Percentiles rank a stretch among this genome's conserved stretches.
Conservation (phyloP, 345 rosid genomes). For the Hibiscus trionum region DNA sequence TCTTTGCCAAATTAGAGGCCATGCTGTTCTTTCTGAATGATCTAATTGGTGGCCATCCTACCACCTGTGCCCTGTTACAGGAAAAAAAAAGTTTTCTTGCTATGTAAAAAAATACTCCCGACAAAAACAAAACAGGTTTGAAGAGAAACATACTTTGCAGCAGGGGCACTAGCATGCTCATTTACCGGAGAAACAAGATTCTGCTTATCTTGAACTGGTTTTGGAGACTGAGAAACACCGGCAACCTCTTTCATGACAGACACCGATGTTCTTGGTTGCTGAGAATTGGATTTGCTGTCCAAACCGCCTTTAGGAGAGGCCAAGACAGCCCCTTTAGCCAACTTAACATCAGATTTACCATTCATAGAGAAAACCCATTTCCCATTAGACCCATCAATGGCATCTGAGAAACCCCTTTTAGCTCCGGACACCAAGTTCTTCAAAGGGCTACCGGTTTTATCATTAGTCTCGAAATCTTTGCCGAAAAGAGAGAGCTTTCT, state of each 20-base stretch:
- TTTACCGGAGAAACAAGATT: constrained; percentile 21
- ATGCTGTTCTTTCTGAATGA: constrained; percentile 64
- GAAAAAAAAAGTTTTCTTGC: background rate
- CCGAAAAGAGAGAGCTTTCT: constrained; percentile 55
- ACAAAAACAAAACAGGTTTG: background rate
- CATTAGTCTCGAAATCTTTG: constrained; percentile 31
- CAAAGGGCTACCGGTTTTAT: constrained; percentile 20
- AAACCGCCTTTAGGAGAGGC: constrained; percentile 33
- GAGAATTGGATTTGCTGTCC: constrained; percentile 19
- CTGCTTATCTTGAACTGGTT: constrained; percentile 32
- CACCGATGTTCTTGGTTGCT: constrained; percentile 8
- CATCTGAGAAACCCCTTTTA: constrained; percentile 64
- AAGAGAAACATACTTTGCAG: constrained; percentile 44
- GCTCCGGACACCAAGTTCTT: constrained; percentile 50
- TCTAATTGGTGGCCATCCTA: constrained; percentile 92
- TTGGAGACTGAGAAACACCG: constrained; percentile 26
- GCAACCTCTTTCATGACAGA: constrained; percentile 23
- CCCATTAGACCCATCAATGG: constrained; percentile 37
- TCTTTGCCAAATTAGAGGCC: constrained; percentile 26
- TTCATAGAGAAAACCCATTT: constrained; percentile 42
- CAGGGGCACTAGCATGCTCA: constrained; percentile 43
- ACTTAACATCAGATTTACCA: constrained; percentile 37
- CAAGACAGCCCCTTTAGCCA: constrained; percentile 31
- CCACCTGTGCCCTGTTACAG: constrained; percentile 55
- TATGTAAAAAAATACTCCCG: background rate